These are phyloP conservation scores for Whalleya microplaca DNA, from an alignment of 2,329 filamentous ascomycete species.

Conservation along the genomic window DNA sequence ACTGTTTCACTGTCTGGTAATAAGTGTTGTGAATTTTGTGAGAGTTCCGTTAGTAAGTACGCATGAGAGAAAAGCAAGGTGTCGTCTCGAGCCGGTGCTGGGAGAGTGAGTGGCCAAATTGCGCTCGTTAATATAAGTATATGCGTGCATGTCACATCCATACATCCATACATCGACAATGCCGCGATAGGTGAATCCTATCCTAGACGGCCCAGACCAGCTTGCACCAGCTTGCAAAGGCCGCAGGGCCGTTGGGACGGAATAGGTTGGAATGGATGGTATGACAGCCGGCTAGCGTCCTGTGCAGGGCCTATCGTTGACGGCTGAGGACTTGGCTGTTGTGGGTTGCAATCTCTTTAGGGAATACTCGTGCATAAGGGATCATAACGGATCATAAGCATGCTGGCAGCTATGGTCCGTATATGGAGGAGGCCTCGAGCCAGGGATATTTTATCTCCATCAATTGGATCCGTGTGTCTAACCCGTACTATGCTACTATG, in stretches of 20 bases:
- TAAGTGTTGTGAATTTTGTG: too few species aligned
- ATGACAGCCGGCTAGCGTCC: constrained; percentile 10
- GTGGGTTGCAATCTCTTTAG: constrained; percentile 23
- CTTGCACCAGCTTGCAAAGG: neutral
- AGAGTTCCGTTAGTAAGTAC: too few species aligned
- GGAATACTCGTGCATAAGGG: constrained; percentile 27
- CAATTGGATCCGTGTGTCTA: too few species aligned
- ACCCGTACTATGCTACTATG: too few species aligned
- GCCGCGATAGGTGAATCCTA: neutral
- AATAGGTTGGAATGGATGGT: constrained; percentile 13
- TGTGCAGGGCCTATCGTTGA: constrained; percentile 10
- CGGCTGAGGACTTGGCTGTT: constrained; percentile 1
- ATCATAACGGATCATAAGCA: too few species aligned
- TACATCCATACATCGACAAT: neutral
- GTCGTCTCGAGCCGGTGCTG: neutral
- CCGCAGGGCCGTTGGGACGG: neutral
- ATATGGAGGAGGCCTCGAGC: too few species aligned
- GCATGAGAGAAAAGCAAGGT: neutral
- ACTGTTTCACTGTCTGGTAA: too few species aligned
- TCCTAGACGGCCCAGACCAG: neutral
- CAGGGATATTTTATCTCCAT: too few species aligned
- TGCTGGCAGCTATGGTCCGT: too few species aligned
- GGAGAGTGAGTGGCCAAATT: constrained; percentile 3
- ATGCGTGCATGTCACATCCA: constrained; percentile 16
- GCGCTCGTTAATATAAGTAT: constrained; percentile 20